Evolutionary conservation across 1,139 yeast genomes (phyloP), one percentile per base, ranked within the genome.

Genomic region (Arxiozyma telluris): DNA sequence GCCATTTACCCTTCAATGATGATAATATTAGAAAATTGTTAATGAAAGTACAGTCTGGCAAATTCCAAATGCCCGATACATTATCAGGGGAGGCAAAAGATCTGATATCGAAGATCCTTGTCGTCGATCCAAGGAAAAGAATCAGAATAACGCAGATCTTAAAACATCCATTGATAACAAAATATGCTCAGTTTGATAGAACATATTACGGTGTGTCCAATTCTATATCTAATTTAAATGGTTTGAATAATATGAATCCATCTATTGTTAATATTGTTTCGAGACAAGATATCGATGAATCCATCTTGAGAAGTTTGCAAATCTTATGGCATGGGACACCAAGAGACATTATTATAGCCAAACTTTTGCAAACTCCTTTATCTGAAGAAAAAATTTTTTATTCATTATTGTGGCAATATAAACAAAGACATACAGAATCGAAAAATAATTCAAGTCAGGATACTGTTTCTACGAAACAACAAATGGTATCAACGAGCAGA

Each of bases 311-410:
- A 64, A 91, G 89, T 64, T 76, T 94, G 60, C 88, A 89, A 54
- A 90, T 91, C 38, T 73, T 93, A 55, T 93, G 96, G 83, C 98
- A 91, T 68, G 96, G 96, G 50, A 87, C 89, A 55, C 77, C 82
- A 44, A 80, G 81, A 55, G 77, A 80, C 21, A 71, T 78, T 15
- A 81, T 93, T 43, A 73, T 87, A 43, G 70, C 79, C 9, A 79
- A 82, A 56, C 74, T 93, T 47, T 62, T 85, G 50, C 75, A 83
- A 1, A 75, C 81, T 0, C 80, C 75, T 34, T 79, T 82, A 53
- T 86, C 85, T 60, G 81, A 95, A 1, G 98, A 94, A 65, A 94
- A 93, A 73, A 82, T 93, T 54, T 93, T 93, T 63, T 94, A 93
- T 71, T 85, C 89, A 58, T 73, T 94, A 55, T 74, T 93, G 57